A percentile compares a stretch with the other conserved stretches of the same genome.
These are phyloP conservation scores for Periglandula ipomoeae DNA, from an alignment of 2,329 filamentous ascomycete genomes.

Conservation along the genomic window DNA sequence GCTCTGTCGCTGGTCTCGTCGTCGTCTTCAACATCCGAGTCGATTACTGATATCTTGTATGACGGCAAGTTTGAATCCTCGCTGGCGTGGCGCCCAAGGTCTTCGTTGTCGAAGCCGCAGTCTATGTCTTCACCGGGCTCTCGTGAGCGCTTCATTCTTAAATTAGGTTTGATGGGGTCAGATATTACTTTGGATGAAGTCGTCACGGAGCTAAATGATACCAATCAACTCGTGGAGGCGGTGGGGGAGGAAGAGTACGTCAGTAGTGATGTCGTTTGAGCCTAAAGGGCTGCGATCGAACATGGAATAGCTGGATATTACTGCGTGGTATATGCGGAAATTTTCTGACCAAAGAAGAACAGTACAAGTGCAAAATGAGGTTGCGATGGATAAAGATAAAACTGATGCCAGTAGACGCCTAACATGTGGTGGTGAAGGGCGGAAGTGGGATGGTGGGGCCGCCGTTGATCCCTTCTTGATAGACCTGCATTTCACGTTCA, in stretches of 20 bases:
- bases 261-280: too few relatives aligned
- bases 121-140: slow-evolving; percentile 42
- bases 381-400: too few relatives aligned
- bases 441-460: background rate
- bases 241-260: background rate
- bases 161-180: slow-evolving; percentile 3
- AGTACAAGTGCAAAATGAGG: too few relatives aligned
- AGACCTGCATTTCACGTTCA: too few relatives aligned
- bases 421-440: background rate
- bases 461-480: background rate
- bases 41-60: slow-evolving; percentile 53
- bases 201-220: background rate
- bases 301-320: background rate
- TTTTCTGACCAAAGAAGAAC: too few relatives aligned
- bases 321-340: background rate
- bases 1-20: slow-evolving; percentile 28
- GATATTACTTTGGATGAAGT: slow-evolving; percentile 8
- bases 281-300: background rate
- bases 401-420: background rate
- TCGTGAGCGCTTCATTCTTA: slow-evolving; percentile 54
- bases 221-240: background rate
- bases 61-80: slow-evolving; percentile 16
- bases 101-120: slow-evolving; percentile 14
- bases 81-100: slow-evolving; percentile 10
- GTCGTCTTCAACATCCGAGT: slow-evolving; percentile 29